Percentiles rank a stretch among this genome's conserved stretches.
Conservation (phyloP, 306 rosid genomes). For the Prunus salicina region DNA sequence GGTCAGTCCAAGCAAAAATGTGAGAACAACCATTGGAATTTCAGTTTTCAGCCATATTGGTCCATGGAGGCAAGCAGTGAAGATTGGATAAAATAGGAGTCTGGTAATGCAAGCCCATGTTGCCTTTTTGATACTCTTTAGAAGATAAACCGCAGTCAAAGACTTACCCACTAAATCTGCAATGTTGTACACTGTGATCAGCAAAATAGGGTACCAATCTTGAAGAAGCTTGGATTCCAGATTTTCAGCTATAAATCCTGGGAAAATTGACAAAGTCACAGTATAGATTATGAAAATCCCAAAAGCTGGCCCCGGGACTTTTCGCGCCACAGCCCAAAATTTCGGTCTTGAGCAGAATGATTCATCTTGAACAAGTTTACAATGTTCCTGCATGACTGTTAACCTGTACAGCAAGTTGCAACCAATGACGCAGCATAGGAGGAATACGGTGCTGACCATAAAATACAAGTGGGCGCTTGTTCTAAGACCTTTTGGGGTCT, state of each 20-base stretch:
- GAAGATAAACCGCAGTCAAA: conserved; percentile 62
- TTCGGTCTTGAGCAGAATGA: conserved; percentile 42
- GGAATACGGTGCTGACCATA: conserved; percentile 57
- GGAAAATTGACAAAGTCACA: conserved; percentile 88
- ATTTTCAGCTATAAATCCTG: conserved; percentile 86
- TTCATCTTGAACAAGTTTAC: conserved; percentile 35
- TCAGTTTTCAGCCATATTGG: conserved; percentile 79
- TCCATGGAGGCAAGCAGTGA: conserved; percentile 75
- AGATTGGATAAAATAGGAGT: conserved; percentile 78
- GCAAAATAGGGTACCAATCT: conserved; percentile 93
- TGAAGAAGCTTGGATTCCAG: conserved; percentile 54
- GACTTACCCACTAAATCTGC: conserved; percentile 82
- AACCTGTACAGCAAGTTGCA: conserved; percentile 73
- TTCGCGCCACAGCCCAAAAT: conserved; percentile 55
- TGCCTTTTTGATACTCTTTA: conserved; percentile 51
- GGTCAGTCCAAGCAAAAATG: conserved; percentile 77
- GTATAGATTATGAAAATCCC: conserved; percentile 68
- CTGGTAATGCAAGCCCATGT: conserved; percentile 61
- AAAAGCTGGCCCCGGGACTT: conserved; percentile 56
- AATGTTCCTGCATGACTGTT: conserved; percentile 66
- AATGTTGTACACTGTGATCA: conserved; percentile 65
- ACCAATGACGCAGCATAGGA: conserved; percentile 65
- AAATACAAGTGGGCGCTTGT: conserved; percentile 87
- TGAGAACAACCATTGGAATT: conserved; percentile 49
- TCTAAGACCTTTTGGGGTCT: conserved; percentile 70